phyloP scores from a whole-genome alignment of 1,284 basidiomycete genomes.

The Pseudozyma thailandica region DNA sequence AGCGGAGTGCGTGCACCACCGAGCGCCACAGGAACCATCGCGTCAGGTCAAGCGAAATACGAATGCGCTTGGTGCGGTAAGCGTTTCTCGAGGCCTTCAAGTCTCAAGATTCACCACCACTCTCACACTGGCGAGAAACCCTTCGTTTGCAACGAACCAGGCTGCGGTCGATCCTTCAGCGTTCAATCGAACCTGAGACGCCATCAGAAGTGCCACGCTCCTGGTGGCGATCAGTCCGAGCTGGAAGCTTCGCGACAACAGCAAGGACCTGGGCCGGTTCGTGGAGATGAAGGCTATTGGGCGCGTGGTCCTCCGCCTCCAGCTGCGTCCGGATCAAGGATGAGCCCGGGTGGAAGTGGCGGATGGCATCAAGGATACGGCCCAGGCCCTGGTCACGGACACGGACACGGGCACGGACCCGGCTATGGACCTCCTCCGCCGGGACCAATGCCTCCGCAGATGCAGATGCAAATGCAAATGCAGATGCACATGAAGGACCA shows the following conservation, averaged over 20 bases:
- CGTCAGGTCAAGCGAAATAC: slow-evolving; percentile 58
- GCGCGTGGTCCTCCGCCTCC: slow-evolving; percentile 32
- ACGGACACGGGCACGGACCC: slow-evolving; percentile 19
- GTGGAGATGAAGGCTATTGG: slow-evolving; percentile 34
- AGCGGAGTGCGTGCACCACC: slow-evolving; percentile 36
- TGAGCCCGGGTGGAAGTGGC: slow-evolving; percentile 33
- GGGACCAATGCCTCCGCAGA: slow-evolving; percentile 25
- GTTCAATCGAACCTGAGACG: slow-evolving; percentile 65
- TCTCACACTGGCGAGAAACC: slow-evolving; percentile 67
- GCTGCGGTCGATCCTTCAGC: slow-evolving; percentile 64
- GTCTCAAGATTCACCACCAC: slow-evolving; percentile 64
- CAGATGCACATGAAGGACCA: slow-evolving; percentile 42
- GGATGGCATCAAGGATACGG: slow-evolving; percentile 37
- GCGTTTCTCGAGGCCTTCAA: slow-evolving; percentile 63
- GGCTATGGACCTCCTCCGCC: slow-evolving; percentile 12
- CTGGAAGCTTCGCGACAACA: slow-evolving; percentile 26
- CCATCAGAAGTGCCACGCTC: slow-evolving; percentile 62
- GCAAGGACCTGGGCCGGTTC: slow-evolving; percentile 19
- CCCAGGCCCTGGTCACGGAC: slow-evolving; percentile 12
- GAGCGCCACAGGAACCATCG: slow-evolving; percentile 41
- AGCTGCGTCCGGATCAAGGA: slow-evolving; percentile 26
- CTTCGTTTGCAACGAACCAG: slow-evolving; percentile 60
- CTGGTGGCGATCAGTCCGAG: slow-evolving; percentile 40
- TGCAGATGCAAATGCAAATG: slow-evolving; percentile 37
- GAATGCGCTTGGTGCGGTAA: slow-evolving; percentile 64